Conservation (phyloP, 495 filamentous ascomycete genomes). For the Xylaria curta region DNA sequence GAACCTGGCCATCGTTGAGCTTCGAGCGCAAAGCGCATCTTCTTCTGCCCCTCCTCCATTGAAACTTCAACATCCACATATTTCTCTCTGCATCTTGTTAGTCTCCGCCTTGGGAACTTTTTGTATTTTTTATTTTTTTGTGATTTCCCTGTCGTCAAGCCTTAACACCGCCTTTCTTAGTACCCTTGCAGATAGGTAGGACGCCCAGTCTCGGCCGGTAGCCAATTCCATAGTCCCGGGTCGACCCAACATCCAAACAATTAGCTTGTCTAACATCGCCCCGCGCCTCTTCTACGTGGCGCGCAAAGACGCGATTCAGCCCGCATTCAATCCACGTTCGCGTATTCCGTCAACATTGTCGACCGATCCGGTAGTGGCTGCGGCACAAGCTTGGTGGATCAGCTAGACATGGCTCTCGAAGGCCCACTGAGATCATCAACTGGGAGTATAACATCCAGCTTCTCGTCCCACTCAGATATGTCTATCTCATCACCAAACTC, state of each 20-base stretch:
- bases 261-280: slow-evolving; percentile 5
- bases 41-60: slow-evolving; percentile 36
- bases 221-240: slow-evolving; percentile 18
- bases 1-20: slow-evolving; percentile 36
- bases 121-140: background rate
- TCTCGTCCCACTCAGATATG: slow-evolving; percentile 66
- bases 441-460: slow-evolving; percentile 62
- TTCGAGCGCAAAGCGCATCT: slow-evolving; percentile 36
- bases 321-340: slow-evolving; percentile 4
- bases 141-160: background rate
- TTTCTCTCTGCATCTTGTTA: slow-evolving; percentile 21
- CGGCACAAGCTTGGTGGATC: slow-evolving; percentile 18
- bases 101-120: slow-evolving; percentile 21
- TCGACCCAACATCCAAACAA: background rate
- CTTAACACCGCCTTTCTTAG: background rate
- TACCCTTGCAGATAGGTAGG: slow-evolving; percentile 3
- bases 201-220: slow-evolving; percentile 2
- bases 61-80: slow-evolving; percentile 19
- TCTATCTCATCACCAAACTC: slow-evolving; percentile 62
- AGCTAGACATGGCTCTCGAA: slow-evolving; percentile 63
- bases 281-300: slow-evolving; percentile 21
- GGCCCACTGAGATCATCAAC: slow-evolving; percentile 61
- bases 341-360: slow-evolving; percentile 1
- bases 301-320: slow-evolving; percentile 17
- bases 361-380: slow-evolving; percentile 13